Evolutionary conservation across 2,329 filamentous ascomycete genomes (phyloP).

Genomic region (Fusarium tjaetaba): DNA sequence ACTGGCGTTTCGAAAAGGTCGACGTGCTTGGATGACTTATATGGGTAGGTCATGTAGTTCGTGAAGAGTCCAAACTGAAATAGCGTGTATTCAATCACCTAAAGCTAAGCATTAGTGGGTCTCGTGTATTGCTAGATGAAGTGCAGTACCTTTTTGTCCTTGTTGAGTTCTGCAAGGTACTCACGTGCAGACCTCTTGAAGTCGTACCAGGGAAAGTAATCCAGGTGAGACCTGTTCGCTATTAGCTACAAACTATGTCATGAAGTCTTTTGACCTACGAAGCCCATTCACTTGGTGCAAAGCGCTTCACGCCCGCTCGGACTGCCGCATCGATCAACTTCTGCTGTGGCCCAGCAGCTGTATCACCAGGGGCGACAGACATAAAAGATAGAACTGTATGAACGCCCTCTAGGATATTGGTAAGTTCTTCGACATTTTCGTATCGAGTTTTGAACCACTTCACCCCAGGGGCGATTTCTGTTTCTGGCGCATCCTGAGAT

Average conservation of each 20-base stretch:
- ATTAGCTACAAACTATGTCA: not conserved
- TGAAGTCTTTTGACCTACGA: constrained; percentile 43
- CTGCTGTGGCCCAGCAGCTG: constrained; percentile 40
- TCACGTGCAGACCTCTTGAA: constrained; percentile 58
- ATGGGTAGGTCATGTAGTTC: constrained; percentile 64
- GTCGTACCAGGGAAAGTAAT: constrained; percentile 25
- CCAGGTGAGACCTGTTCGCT: not conserved
- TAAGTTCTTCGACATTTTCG: constrained; percentile 45
- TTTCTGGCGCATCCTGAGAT: constrained; percentile 13
- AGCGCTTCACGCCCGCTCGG: constrained; percentile 66
- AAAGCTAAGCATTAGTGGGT: fast-evolving
- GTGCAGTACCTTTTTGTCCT: constrained; percentile 51
- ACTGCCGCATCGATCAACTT: constrained; percentile 66
- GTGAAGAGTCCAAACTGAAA: constrained; percentile 66
- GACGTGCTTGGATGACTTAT: constrained; percentile 57
- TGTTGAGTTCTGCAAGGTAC: constrained; percentile 63
- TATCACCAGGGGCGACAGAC: constrained; percentile 44
- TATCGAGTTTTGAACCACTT: constrained; percentile 47
- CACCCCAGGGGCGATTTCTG: constrained; percentile 3
- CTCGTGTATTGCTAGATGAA: fast-evolving
- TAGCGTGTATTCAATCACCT: constrained; percentile 66
- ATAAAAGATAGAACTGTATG: constrained; percentile 66
- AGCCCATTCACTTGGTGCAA: constrained; percentile 69
- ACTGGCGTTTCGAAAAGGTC: constrained; percentile 50
- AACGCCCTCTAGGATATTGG: constrained; percentile 53